Conservation (phyloP, 257 asterid genomes). For the Solanum piurae region DNA sequence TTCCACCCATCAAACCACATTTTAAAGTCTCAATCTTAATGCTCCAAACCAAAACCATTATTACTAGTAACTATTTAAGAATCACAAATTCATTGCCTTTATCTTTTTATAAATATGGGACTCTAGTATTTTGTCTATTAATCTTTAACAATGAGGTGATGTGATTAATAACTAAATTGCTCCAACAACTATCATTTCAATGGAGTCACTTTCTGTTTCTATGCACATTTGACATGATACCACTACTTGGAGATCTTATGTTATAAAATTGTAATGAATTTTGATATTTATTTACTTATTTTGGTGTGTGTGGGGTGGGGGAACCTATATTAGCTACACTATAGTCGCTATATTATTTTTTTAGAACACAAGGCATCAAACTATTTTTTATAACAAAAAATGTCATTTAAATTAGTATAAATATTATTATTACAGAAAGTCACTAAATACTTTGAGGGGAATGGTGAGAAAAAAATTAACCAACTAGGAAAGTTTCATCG, state of each 20-base stretch:
- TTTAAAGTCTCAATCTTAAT: neutral
- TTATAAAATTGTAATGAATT: neutral
- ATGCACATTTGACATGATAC: neutral
- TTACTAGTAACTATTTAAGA: neutral
- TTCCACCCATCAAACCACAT: neutral
- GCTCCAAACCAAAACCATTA: neutral
- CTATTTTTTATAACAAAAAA: neutral
- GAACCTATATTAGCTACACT: neutral
- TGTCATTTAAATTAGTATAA: neutral
- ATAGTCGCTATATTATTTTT: neutral
- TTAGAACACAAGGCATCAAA: too few species aligned
- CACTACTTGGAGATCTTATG: neutral
- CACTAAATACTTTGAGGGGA: too few species aligned
- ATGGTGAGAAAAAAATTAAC: too few species aligned
- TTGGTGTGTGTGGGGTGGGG: neutral
- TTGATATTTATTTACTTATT: neutral
- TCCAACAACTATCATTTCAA: neutral
- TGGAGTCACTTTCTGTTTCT: neutral
- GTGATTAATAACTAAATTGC: neutral
- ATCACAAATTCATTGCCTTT: neutral
- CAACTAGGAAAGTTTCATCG: neutral
- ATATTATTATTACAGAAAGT: neutral
- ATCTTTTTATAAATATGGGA: neutral
- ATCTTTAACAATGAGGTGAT: neutral
- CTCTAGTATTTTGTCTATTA: neutral